Evolutionary conservation across 225 moss, liverwort and hornwort genomes (phyloP), one percentile per base, ranked within the genome.

Genomic region (Anthoceros angustus): DNA sequence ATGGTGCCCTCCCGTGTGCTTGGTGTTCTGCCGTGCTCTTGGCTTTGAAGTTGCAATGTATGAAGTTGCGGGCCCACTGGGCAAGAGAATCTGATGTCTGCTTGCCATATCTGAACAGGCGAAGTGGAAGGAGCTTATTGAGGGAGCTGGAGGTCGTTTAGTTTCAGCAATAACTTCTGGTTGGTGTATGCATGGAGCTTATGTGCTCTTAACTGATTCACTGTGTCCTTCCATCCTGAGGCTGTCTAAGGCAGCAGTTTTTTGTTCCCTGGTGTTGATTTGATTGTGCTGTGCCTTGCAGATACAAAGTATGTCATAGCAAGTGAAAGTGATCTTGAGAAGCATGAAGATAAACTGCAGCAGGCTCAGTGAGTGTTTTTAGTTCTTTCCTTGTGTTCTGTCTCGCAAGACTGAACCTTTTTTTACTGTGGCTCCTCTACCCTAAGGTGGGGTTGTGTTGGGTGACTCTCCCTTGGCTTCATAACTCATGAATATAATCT

Each of bases 281-380:
- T 67, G 77, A 41, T 25, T 71, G 43, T 69, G 9, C 66, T 64
- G 60, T 25, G 21, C 32, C 66, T 15, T 70, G 72, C 84, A 98
- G 98, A 79, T 64, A 84, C 84, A 45, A 87, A 84, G 40, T 98
- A 92, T 68, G 79, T 98, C 69, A 73, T 98, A 10, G 79, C 88
- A 14, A 87, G 74, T 26, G 92, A 87, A 63, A 80, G 73, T 66
- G 79, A 75, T 63, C 79, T 92, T 62, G 87, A 89, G 76, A 87
- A 65, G 74, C 89, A 92, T 69, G 78, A 80, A 69, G 80, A 84
- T 64, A 87, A 86, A 72, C 73, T 98, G 69, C 78, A 79, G 69
- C 84, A 79, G 70, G 86, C 86, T 8, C 80, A 80, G 98, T 86
- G 82, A 74, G 82, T 72, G 8, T 39, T 25, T 10, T n/a, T 42